Evolutionary conservation across 2,329 filamentous ascomycete species (phyloP).

Genomic region (Juglanconis sp.): DNA sequence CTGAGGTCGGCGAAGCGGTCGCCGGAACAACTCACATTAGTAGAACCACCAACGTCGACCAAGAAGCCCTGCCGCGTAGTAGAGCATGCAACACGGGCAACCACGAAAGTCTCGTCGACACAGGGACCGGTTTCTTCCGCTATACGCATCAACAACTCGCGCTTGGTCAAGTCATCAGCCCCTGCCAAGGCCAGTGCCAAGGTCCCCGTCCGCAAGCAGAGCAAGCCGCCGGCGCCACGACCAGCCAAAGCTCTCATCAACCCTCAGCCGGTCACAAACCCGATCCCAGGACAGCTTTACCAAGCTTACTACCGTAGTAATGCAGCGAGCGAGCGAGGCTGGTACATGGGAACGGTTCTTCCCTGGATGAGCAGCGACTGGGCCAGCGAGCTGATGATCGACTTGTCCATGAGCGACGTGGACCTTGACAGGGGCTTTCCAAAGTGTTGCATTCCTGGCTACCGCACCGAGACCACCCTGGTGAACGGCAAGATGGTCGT

Average conservation of each 20-base stretch:
- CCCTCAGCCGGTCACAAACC: not conserved
- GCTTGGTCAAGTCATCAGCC: too few relatives aligned
- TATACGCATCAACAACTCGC: too few relatives aligned
- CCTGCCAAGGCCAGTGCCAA: not conserved
- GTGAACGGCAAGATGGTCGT: not conserved
- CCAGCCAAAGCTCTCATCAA: not conserved
- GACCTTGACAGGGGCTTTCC: not conserved
- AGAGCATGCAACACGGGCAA: not conserved
- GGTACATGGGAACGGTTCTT: conserved; percentile 7
- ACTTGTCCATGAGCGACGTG: not conserved
- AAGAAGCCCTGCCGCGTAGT: too few relatives aligned
- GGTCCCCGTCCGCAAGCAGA: not conserved
- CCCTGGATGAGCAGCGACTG: conserved; percentile 3
- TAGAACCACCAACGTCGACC: too few relatives aligned
- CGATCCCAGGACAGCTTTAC: conserved; percentile 9
- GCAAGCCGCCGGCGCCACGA: not conserved
- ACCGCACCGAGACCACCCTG: not conserved
- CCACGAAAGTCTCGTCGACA: not conserved
- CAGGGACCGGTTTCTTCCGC: not conserved
- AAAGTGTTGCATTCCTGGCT: not conserved
- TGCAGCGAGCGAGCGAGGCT: not conserved
- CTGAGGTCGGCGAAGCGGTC: not conserved
- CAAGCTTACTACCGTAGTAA: conserved; percentile 8
- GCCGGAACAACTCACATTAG: not conserved
- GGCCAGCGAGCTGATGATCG: conserved; percentile 1